Evolutionary conservation across 208 protist species (phyloP), one percentile per base, ranked within the genome.

Genomic region (Crithidia expoeki): DNA sequence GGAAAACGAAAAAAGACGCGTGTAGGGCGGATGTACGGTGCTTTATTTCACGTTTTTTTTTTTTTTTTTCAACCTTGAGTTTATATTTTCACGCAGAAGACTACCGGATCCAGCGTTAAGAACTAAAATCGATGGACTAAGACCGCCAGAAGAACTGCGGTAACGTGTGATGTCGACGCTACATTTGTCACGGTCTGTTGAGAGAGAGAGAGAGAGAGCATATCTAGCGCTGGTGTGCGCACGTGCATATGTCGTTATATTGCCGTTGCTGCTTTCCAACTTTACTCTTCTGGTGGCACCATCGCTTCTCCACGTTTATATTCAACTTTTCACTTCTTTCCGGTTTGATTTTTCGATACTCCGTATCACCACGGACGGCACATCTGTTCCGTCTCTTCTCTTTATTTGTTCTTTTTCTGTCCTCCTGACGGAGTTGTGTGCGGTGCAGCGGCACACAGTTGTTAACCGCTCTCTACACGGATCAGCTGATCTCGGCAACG

Each of bases 211-310:
- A n/a, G n/a, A n/a, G n/a, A 1, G 34, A n/a, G 50, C 57, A 14
- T 3, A 11, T 30, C 34, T 60, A 25, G 33, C 19, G 32, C 55
- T 1, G 16, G 17, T 16, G 30, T 40, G 7, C 2, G 19, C n/a
- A n/a, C 23, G n/a, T 49, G 57, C 57, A 36, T 28, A 23, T 64
- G 44, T 64, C 58, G 42, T 40, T n/a, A n/a, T 52, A 17, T 64
- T 34, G 58, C 19, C 34, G 58, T 64, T 64, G 38, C 42, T 44
- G 25, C 58, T 52, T 52, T 64, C 19, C 58, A 64, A 64, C 58
- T 64, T 64, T 28, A 40, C 42, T 64, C 58, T 40, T 64, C 42
- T 52, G 38, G 14, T n/a, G 38, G 25, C 44, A 21, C 58, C 32
- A 52, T 38, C 25, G 58, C 44, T 44, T 36, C 2, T 16, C 23